Base-by-base conservation (phyloP, 805 yeast genomes). In the Pichia nanzhaoensis region DNA sequence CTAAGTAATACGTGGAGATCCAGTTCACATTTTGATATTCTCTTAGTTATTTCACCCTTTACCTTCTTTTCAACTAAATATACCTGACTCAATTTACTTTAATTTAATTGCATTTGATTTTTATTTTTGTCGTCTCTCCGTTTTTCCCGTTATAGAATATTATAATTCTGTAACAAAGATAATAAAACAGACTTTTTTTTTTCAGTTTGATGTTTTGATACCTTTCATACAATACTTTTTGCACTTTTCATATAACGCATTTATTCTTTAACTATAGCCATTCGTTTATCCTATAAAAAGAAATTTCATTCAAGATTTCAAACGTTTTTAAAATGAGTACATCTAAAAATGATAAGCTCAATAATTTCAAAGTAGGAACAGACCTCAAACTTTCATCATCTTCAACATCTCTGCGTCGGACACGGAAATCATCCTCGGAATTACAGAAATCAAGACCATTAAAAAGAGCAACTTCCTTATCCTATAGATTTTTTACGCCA, bases 381-480 rank as follows among this genome's bases (percentile, higher is more conserved):
- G 33, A 30, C 12, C 33, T 30, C 16, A 13, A 30, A 30, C 33
- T 14, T 30, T 30, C 16, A 8, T 13, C 16, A 5, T 30, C 33
- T 4, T 20, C 43, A 19, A 16, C 37, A 1, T 28, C 48, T 3
- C 20, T 46, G 17, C 22, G 37, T 19, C 45, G 42, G 24, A 37
- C 51, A 9, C 39, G 53, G 18, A 50, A 50, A 30, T 22, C 46
- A 10, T 50, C 53, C 10, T 22, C 41, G 10, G 53, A 50, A 16
- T 24, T 45, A 5, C 53, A 52, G 13, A 39, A 39, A 20, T 19
- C 34, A 4, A 52, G 64, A 42, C 64, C 64, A 1, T 36, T 60
- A 13, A 61, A 61, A 41, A 47, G 65, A 27, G 56, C 65, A 30
- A 51, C 55, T 31, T 60, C 64, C 12, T 43, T 59, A 17, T 50